A percentile compares a stretch with the other conserved stretches of the same genome.
Evolutionary conservation across 441 rosid species (phyloP).

Genomic region (Bocquillonia castaneifolia): DNA sequence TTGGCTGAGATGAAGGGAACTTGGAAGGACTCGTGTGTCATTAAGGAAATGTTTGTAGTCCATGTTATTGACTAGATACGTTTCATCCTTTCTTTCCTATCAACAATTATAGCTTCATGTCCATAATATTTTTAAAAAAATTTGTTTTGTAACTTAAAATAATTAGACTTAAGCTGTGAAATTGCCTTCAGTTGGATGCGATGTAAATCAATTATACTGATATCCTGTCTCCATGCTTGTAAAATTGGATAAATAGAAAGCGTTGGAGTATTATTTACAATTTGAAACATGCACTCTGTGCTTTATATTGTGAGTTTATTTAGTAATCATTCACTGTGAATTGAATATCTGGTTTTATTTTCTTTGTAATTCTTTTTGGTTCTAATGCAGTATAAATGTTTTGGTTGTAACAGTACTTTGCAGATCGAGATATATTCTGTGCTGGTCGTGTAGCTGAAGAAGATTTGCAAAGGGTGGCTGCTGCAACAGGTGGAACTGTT

Average conservation of each 20-base stretch:
- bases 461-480: slow-evolving; percentile 86
- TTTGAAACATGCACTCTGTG: not conserved
- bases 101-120: not conserved
- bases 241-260: not conserved
- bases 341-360: not conserved
- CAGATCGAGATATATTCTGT: slow-evolving; percentile 97
- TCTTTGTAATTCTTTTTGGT: not conserved
- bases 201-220: not conserved
- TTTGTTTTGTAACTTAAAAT: not conserved
- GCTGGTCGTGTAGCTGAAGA: slow-evolving; percentile 99
- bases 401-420: slow-evolving; percentile 72
- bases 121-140: not conserved
- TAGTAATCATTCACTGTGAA: not conserved
- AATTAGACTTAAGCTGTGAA: not conserved
- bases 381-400: not conserved
- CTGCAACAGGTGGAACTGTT: slow-evolving; percentile 94
- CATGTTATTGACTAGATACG: not conserved
- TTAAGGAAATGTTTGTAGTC: not conserved
- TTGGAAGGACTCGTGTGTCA: not conserved
- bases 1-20: not conserved
- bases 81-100: not conserved
- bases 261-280: not conserved
- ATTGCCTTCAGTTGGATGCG: not conserved
- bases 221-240: too few relatives aligned
- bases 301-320: not conserved